Evolutionary conservation across 108 stramenopile species (phyloP).

Genomic region (Thalassiosira profunda): DNA sequence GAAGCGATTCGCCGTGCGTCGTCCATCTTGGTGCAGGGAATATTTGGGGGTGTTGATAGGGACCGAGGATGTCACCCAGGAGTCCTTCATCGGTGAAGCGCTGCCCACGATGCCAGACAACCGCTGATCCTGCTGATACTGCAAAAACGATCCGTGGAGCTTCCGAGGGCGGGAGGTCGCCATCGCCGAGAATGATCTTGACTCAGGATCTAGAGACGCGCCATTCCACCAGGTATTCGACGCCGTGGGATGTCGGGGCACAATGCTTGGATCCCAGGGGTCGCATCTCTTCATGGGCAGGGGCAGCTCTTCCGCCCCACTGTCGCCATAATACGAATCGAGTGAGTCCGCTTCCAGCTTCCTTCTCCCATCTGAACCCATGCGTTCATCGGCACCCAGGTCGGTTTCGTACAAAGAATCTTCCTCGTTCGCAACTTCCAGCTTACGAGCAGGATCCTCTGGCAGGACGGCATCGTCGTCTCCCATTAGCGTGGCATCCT

Average conservation of each 20-base stretch:
- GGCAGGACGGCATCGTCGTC: constrained; percentile 43
- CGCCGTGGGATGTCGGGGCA: constrained; percentile 26
- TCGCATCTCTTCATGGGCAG: constrained; percentile 36
- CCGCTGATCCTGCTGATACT: constrained; percentile 7
- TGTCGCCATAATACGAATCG: too few relatives aligned
- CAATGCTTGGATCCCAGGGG: constrained; percentile 41
- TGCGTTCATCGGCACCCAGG: constrained; percentile 14
- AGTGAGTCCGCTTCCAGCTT: too few relatives aligned
- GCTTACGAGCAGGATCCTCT: constrained; percentile 4
- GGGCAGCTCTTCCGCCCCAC: not conserved
- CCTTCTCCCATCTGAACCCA: constrained; percentile 1
- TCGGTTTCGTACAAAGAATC: constrained; percentile 39
- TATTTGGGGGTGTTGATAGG: constrained; percentile 51
- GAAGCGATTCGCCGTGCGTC: not conserved
- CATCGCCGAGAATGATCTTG: constrained; percentile 35
- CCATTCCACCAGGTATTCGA: constrained; percentile 28
- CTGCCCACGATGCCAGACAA: constrained; percentile 3
- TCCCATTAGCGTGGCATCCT: constrained; percentile 12
- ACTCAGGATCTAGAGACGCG: constrained; percentile 47
- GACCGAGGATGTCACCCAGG: constrained; percentile 42
- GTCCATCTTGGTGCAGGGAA: not conserved
- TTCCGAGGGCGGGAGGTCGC: constrained; percentile 41
- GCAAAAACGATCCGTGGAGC: constrained; percentile 31
- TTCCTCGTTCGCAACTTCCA: constrained; percentile 8
- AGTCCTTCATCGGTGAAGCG: constrained; percentile 23